A percentile compares a stretch with the other conserved stretches of the same genome.
Conservation (phyloP, 345 rosid genomes). For the Salix udensis region DNA sequence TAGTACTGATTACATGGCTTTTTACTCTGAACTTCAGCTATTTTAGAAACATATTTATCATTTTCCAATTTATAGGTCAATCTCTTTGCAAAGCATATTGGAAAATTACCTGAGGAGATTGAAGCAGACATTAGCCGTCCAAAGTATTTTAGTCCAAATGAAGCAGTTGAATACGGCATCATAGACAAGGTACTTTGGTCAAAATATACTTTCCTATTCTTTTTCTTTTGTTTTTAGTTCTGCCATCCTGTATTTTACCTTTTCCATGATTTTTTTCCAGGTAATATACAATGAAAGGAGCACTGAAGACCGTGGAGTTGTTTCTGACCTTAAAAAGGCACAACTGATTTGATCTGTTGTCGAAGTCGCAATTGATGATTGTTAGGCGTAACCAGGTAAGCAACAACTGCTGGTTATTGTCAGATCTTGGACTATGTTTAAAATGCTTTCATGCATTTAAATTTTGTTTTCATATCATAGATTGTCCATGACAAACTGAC, state of each 20-base stretch:
- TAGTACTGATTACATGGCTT: not conserved
- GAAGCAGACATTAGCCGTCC: slow-evolving; percentile 80
- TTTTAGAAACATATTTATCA: not conserved
- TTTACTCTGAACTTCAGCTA: not conserved
- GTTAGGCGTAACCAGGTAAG: slow-evolving; percentile 18
- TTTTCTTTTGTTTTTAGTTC: not conserved
- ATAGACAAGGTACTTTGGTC: slow-evolving; percentile 61
- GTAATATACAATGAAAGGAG: slow-evolving; percentile 73
- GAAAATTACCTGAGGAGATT: slow-evolving; percentile 74
- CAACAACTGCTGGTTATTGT: slow-evolving; percentile 6
- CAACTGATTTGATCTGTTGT: slow-evolving; percentile 36
- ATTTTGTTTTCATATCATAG: not conserved
- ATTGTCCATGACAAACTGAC: not conserved
- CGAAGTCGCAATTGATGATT: slow-evolving; percentile 3
- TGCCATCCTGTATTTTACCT: not conserved
- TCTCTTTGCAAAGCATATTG: slow-evolving; percentile 62
- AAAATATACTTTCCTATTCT: not conserved
- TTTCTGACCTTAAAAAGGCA: slow-evolving; percentile 56
- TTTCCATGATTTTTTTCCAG: slow-evolving; percentile 36
- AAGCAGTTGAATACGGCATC: slow-evolving; percentile 87
- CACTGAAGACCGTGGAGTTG: slow-evolving; percentile 60
- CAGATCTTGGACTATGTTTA: not conserved
- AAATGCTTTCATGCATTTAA: not conserved
- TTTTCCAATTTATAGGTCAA: slow-evolving; percentile 43
- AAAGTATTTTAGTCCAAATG: slow-evolving; percentile 71